Evolutionary conservation across 345 rosid genomes (phyloP).

Genomic region (Eutrema yunnanense): DNA sequence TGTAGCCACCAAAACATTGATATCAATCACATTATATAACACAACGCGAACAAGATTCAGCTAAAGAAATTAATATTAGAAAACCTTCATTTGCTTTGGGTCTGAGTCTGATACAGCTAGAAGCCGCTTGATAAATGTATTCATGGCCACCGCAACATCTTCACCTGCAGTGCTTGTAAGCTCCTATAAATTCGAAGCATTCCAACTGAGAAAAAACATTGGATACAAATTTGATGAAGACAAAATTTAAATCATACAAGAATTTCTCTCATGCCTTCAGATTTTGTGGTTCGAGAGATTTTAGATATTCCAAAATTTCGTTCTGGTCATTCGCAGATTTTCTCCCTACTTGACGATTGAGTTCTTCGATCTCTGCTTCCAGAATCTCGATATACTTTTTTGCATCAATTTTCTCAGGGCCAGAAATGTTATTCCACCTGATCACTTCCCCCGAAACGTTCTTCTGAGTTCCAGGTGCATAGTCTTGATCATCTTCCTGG

Average conservation of each 20-base stretch:
- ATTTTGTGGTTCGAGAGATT: conserved; percentile 92
- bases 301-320: conserved; percentile 82
- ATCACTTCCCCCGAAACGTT: conserved; percentile 91
- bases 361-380: conserved; percentile 93
- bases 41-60: background rate
- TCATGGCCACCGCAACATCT: conserved; percentile 90
- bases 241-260: background rate
- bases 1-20: conserved; percentile 6
- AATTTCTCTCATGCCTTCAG: conserved; percentile 52
- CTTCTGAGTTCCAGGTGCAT: conserved; percentile 94
- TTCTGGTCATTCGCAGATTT: conserved; percentile 64
- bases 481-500: conserved; percentile 56
- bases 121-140: conserved; percentile 88
- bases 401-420: conserved; percentile 87
- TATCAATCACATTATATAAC: background rate
- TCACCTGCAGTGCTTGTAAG: conserved; percentile 93
- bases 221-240: background rate
- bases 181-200: conserved; percentile 42
- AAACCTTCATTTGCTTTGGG: conserved; percentile 82
- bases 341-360: conserved; percentile 67
- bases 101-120: conserved; percentile 84
- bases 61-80: background rate
- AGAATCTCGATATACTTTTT: conserved; percentile 84
- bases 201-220: background rate
- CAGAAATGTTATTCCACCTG: conserved; percentile 83